Base-by-base conservation (phyloP, 805 yeast species). In the Monosporozyma solicola region DNA sequence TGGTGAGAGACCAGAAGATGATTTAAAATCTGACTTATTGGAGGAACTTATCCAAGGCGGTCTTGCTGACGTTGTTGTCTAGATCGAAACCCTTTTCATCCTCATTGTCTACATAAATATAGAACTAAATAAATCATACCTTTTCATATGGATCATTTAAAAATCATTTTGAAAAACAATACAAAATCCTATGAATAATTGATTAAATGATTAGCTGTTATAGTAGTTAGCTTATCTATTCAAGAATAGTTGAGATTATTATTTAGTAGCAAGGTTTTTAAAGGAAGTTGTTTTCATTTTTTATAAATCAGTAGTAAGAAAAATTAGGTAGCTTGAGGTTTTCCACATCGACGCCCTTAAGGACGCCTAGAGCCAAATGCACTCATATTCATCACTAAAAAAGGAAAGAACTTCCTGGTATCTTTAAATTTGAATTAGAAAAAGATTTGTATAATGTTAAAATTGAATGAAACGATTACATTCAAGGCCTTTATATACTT, bases 351-450 rank as follows among this genome's bases (percentile, higher is more conserved):
- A 86, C 90, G 77, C 25, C 43, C 43, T 72, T 76, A 78, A 69
- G 55, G 52, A 55, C 56, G 60, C 86, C 96, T 89, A 95, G 96
- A 90, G 97, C 96, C 97, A 90, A 90, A 90, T 90, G 97, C 97
- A 88, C 96, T 90, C 97, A 74, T 74, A 61, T 84, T 87, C 96
- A 87, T 87, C 96, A 87, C 80, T 57, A 70, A 62, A 58, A 64
- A 57, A 61, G 69, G 67, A 66, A 65, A 63, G 59, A 58, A 66
- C 68, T 65, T 64, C 68, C 68, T 59, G 54, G 55, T 54, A 50
- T 54, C 49, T 52, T 56, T 48, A 46, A 29, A 48, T 44, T 47
- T n/a, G 15, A 33, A 47, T 16, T 29, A 31, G 24, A 29, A 47
- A 37, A 32, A 13, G 10, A 32, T 32, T 32, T 32, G 15, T 32